A percentile compares a stretch with the other conserved stretches of the same genome.
Evolutionary conservation across 2,329 filamentous ascomycete genomes (phyloP).

Genomic region (Cladophialophora exuberans): DNA sequence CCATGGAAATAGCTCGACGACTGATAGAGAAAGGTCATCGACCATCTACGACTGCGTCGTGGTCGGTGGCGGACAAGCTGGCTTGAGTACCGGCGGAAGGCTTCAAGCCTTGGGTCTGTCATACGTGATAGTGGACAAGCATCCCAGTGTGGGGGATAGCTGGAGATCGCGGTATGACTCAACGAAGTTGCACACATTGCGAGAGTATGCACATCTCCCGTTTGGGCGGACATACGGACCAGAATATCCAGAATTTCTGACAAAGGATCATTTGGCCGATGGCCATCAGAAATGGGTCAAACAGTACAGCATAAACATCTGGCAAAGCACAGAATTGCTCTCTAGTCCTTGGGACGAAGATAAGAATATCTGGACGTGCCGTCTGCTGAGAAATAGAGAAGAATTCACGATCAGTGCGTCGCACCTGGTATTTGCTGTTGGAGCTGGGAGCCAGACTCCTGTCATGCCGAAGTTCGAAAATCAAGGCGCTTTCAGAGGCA

Average conservation of each 20-base stretch:
- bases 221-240: constrained; percentile 34
- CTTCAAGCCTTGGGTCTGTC: constrained; percentile 48
- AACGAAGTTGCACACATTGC: constrained; percentile 37
- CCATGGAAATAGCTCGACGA: too few relatives aligned
- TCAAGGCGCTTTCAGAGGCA: constrained; percentile 43
- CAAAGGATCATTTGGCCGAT: constrained; percentile 32
- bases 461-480: constrained; percentile 33
- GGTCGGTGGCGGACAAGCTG: constrained; percentile 49
- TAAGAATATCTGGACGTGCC: constrained; percentile 44
- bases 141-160: constrained; percentile 48
- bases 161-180: constrained; percentile 53
- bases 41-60: constrained; percentile 41
- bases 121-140: constrained; percentile 49
- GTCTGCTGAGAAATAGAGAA: constrained; percentile 30
- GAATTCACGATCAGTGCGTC: background rate
- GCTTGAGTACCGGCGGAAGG: constrained; percentile 48
- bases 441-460: constrained; percentile 36
- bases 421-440: constrained; percentile 15
- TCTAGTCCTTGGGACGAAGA: background rate
- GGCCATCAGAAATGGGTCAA: constrained; percentile 28
- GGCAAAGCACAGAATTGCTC: constrained; percentile 31
- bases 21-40: too few relatives aligned
- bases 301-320: constrained; percentile 34
- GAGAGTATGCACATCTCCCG: constrained; percentile 31
- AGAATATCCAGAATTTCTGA: constrained; percentile 31